These are phyloP conservation scores for Nitzschia palea DNA, from an alignment of 108 stramenopile genomes.

Conservation along the genomic window DNA sequence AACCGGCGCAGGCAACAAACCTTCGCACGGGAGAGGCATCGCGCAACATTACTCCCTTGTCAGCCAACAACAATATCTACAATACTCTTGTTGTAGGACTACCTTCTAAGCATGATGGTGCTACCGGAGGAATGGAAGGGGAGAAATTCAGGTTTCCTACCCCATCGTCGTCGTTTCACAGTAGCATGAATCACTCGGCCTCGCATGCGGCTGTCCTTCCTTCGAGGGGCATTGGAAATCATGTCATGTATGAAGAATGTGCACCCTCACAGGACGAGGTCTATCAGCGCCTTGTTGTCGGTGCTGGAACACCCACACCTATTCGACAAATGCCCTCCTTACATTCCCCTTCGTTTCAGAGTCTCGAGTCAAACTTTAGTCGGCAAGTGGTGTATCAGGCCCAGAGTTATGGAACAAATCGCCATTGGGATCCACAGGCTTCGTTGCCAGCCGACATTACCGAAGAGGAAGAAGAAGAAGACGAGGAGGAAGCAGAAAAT, in stretches of 20 bases:
- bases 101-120: neutral
- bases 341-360: neutral
- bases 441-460: too few species aligned
- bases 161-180: neutral
- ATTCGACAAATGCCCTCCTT: neutral
- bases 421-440: neutral
- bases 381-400: conserved; percentile 4
- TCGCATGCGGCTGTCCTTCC: too few species aligned
- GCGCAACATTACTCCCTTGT: neutral
- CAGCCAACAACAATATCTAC: neutral
- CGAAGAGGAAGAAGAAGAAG: conserved; percentile 11
- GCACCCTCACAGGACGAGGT: neutral
- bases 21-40: neutral
- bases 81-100: conserved; percentile 3
- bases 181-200: too few species aligned
- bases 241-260: too few species aligned
- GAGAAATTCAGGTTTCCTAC: neutral
- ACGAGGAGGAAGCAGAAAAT: conserved; percentile 2
- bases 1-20: neutral
- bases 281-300: conserved; percentile 9
- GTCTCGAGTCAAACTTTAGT: conserved; percentile 1
- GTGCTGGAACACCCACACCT: neutral
- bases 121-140: neutral
- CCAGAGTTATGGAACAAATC: neutral
- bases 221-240: too few species aligned